Evolutionary conservation across 495 filamentous ascomycete species (phyloP), one percentile per base, ranked within the genome.

Genomic region (Annulohypoxylon bovei): DNA sequence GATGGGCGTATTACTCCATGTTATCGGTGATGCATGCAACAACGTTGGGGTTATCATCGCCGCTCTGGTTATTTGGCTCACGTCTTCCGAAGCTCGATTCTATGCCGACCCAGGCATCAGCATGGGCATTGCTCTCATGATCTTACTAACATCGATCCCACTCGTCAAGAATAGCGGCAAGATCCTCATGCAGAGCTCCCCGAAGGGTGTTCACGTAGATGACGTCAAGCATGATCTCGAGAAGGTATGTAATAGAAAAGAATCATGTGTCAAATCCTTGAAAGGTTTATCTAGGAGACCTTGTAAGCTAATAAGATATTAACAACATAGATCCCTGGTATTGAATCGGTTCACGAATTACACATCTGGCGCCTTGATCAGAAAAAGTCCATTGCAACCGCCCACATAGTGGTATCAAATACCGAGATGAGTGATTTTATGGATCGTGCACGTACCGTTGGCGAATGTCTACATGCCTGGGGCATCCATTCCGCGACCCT

Each of bases 351-450:
- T 40, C 95, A 98, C 78, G 93, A 98, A 72, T 81, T 98, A 16
- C 95, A 98, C 75, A 92, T 97, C 54, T 98, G 95, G 95, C 92
- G 94, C 57, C 85, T 98, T 22, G 92, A 89, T 62, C 92, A 97
- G 76, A 89, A 90, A n/a, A 97, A 97, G 78, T 82, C 92, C 54
- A 88, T 98, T 16, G 94, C 94, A 4, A 91, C 90, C 0, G 87
- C 95, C 1, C 95, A 98, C 75, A 88, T 98, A 16, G 88, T 95
- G 55, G 89, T 97, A 14, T 89, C 89, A 33, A 81, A 83, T 50
- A 77, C 78, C 46, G 74, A 81, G 23, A 73, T 86, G 62, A 84
- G 86, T 58, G 81, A 89, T 22, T 98, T 97, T 77, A 95, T 95
- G 92, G 80, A 83, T 23, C 88, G 92, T 42, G 94, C 93, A 1